Evolutionary conservation across 768 basidiomycete species (phyloP), one percentile per base, ranked within the genome.

Genomic region (Pholiota conissans): DNA sequence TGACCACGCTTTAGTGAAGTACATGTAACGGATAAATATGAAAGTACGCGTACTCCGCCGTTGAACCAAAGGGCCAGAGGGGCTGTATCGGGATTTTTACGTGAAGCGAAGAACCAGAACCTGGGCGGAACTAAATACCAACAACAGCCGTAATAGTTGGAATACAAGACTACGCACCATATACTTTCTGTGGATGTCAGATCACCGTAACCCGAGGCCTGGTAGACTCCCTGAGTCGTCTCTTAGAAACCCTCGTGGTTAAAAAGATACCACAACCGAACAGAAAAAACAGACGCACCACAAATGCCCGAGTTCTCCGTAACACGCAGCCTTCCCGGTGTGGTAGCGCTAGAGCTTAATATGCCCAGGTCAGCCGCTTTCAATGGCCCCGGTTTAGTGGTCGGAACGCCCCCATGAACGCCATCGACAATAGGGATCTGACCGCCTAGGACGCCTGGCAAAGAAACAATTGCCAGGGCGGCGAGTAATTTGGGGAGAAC

Each of bases 31-130:
- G 28, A 32, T 20, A 37, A 20, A 1, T 22, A 13, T 63, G 62
- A 39, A 35, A 34, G 28, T 40, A 26, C 6, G 71, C 79, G 22
- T 67, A 80, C 79, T 48, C 84, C 79, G 67, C 85, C 86, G 67
- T 87, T 87, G 58, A 87, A 82, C 87, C 86, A 87, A 8, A 87
- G 73, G 20, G 81, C 75, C 16, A 89, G 75, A n/a, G 86, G 85
- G 0, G 85, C 85, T 0, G 76, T 84, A 22, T 78, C 78, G 0
- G 85, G 78, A 63, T 84, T 82, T 24, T 82, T 80, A n/a, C 86
- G 80, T 0, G 86, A 78, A 11, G 74, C 85, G 61, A 88, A 88
- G 73, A 83, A 87, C 84, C 84, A 87, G 72, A 86, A 88, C 81
- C 85, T 85, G 49, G 3, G 27, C 1, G 28, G 24, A 24, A 45